Base-by-base conservation (phyloP, 345 rosid genomes). In the Trapa incisa region DNA sequence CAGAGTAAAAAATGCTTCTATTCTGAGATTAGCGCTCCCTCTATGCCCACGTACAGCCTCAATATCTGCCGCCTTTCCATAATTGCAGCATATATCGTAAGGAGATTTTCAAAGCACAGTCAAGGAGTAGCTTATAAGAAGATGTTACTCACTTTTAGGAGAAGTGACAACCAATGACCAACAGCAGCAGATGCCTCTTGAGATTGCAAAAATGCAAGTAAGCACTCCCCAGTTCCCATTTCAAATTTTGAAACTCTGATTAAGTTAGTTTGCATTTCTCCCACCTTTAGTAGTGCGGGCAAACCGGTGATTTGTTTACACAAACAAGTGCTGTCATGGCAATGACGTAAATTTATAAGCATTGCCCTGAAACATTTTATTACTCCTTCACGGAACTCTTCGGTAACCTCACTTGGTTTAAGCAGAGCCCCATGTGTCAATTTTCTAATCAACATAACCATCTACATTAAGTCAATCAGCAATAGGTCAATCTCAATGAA, bases 161-260 rank as follows among this genome's bases (percentile, higher is more conserved):
- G 91, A 77, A 88, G 88, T 14, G 98, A 93, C 17, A 93, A 85
- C 97, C 94, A 90, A 79, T 90, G 96, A 66, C 98, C 98, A 67
- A 93, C 85, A 74, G 92, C 96, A 70, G 86, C 81, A 6, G 81
- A 78, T 73, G 97, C 96, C 70, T 78, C 57, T 74, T 82, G 87
- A 37, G 96, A 87, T 78, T 82, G 96, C 70, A 94, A 84, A 87
- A 87, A 91, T 29, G 87, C 80, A 70, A 88, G 79, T 66, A 88
- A 85, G 61, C 99, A 91, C 70, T 86, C 95, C 73, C 80, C 73
- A 15, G 69, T 64, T 71, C 72, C 81, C 37, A 69, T 69, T 70
- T 68, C 75, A 75, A 41, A 67, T 15, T 72, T 72, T 37, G 66
- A 68, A 60, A 79, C 42, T 67, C 71, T 76, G 65, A 65, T 35